Base-by-base conservation (phyloP, 768 basidiomycete species). In the Asterophora parasitica region DNA sequence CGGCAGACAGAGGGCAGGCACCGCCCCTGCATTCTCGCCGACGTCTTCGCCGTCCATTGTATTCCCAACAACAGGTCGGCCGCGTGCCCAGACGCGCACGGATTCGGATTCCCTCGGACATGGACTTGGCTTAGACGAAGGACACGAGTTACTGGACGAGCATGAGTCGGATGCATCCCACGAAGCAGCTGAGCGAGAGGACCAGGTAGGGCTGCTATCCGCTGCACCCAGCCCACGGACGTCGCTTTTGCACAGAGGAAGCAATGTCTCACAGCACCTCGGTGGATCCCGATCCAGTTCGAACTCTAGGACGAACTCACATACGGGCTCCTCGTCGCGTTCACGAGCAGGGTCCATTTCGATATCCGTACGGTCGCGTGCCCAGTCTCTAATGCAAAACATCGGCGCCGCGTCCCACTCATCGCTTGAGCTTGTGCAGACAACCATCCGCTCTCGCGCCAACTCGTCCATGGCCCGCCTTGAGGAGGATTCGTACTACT, bases 401-500 rank as follows among this genome's bases (percentile, higher is more conserved):
- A 69, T 87, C 9, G 75, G 76, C 1, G 75, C 77, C 4, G 83
- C 82, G 0, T 82, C 81, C 7, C 69, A 76, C 31, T 79, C 79
- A 0, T 83, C 81, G 23, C 57, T 85, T 32, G 82, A 82, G 27
- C 70, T 79, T 10, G 78, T 81, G 13, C 72, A 73, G 50, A 62
- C 61, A 4, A 71, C 70, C 4, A 62, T 67, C 17, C 72, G 79
- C 33, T 72, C 75, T 19, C 74, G 82, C 15, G 72, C 83, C 28
- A 79, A 82, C 54, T 83, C 83, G n/a, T 79, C 79, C n/a, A 79
- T 81, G 74, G 79, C 77, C 5, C 66, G 83, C 48, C 68, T 85
- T n/a, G 79, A 82, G 51, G 82, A 83, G 47, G 79, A 79, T 39
- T 59, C 60, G 27, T 65, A 63, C 16, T 64, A 65, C 51, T 68